A percentile compares a stretch with the other conserved stretches of the same genome.
phyloP scores from a whole-genome alignment of 805 yeast genomes.

The Cephaloascus fragrans region DNA sequence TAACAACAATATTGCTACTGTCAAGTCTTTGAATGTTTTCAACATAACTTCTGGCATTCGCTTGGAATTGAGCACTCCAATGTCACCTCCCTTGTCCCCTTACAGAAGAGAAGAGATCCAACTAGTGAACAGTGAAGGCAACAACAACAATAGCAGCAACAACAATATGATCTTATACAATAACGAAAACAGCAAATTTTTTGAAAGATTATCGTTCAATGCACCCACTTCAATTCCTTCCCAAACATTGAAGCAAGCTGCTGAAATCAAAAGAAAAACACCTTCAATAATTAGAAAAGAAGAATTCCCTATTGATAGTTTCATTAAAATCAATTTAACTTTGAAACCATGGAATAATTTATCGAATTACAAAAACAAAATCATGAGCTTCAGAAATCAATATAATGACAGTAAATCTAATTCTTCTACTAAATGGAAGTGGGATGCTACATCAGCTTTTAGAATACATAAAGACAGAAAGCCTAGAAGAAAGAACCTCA shows the following conservation, averaged over 20 bases:
- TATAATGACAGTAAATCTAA: constrained; percentile 19
- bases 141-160: too few relatives aligned
- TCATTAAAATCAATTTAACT: constrained; percentile 33
- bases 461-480: constrained; percentile 5
- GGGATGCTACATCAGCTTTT: constrained; percentile 2
- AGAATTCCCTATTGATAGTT: constrained; percentile 40
- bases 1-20: too few relatives aligned
- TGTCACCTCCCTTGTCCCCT: constrained; percentile 36
- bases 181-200: not conserved
- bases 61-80: too few relatives aligned
- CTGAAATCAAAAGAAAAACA: constrained; percentile 5
- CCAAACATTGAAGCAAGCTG: constrained; percentile 10
- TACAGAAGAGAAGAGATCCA: constrained; percentile 14
- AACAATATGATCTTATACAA: not conserved
- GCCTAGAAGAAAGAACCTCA: not conserved
- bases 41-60: too few relatives aligned
- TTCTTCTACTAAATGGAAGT: not conserved
- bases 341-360: constrained; percentile 43
- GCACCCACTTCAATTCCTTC: constrained; percentile 5
- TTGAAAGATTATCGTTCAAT: constrained; percentile 1
- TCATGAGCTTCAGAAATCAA: constrained; percentile 42
- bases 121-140: too few relatives aligned
- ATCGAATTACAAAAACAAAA: constrained; percentile 35
- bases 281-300: constrained; percentile 6
- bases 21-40: too few relatives aligned